A percentile compares a stretch with the other conserved stretches of the same genome.
These are phyloP conservation scores for Hibiscus tridactylites DNA, from an alignment of 345 rosid species.

Conservation along the genomic window DNA sequence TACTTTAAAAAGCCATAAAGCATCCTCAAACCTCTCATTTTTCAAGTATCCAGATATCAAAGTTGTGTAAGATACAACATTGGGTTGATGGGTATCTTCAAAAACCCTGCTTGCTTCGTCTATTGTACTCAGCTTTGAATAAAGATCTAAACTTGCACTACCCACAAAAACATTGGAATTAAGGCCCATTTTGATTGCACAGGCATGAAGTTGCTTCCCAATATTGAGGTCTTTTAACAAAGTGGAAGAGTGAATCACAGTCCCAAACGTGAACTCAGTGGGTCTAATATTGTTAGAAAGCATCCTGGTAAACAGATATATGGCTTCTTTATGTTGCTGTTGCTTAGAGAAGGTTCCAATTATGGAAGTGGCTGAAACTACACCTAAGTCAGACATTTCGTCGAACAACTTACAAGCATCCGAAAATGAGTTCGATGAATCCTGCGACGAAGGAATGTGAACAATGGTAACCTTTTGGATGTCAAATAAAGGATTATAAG, in stretches of 20 bases:
- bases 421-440: neutral
- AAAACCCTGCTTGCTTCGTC: slow-evolving; percentile 48
- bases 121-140: slow-evolving; percentile 47
- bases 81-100: slow-evolving; percentile 48
- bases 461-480: neutral
- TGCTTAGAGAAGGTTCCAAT: slow-evolving; percentile 44
- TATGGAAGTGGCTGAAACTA: slow-evolving; percentile 44
- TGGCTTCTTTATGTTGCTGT: slow-evolving; percentile 37
- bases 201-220: slow-evolving; percentile 58
- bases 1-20: slow-evolving; percentile 31
- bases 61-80: slow-evolving; percentile 64
- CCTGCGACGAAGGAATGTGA: too few species aligned
- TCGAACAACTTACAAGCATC: slow-evolving; percentile 34
- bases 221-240: slow-evolving; percentile 30
- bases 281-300: slow-evolving; percentile 44
- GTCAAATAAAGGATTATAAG: neutral
- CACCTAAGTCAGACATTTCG: slow-evolving; percentile 41
- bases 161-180: slow-evolving; percentile 64
- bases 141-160: slow-evolving; percentile 49
- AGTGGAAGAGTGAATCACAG: slow-evolving; percentile 47
- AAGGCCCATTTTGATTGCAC: slow-evolving; percentile 52
- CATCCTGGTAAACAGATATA: slow-evolving; percentile 40
- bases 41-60: slow-evolving; percentile 55
- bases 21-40: slow-evolving; percentile 37
- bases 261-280: slow-evolving; percentile 66